Percentiles rank a stretch among this genome's conserved stretches.
Conservation (phyloP, 345 rosid genomes). For the Noccaea bulbosa region DNA sequence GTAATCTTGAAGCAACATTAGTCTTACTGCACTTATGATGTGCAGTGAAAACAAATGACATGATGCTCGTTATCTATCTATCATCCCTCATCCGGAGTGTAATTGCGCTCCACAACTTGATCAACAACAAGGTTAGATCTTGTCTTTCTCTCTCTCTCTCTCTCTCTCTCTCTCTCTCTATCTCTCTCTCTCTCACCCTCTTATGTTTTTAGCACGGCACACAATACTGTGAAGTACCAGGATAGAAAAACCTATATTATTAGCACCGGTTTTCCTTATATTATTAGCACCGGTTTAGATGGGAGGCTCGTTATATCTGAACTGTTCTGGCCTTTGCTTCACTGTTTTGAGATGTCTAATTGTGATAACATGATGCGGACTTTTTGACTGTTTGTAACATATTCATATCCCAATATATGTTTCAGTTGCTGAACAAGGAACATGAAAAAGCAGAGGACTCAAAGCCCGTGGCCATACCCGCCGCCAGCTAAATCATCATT, state of each 20-base stretch:
- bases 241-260: neutral
- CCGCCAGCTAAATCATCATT: constrained; percentile 43
- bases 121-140: constrained; percentile 79
- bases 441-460: constrained; percentile 87
- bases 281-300: neutral
- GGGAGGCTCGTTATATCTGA: neutral
- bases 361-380: neutral
- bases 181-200: neutral
- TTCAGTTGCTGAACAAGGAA: constrained; percentile 86
- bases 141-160: neutral
- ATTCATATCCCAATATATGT: constrained; percentile 6
- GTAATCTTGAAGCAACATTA: neutral
- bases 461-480: constrained; percentile 60
- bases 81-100: constrained; percentile 83
- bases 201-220: constrained; percentile 5
- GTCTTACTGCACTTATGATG: constrained; percentile 13
- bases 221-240: neutral
- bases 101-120: constrained; percentile 92
- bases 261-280: neutral
- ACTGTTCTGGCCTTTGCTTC: neutral
- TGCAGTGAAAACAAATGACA: constrained; percentile 90
- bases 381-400: constrained; percentile 2
- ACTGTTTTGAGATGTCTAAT: neutral
- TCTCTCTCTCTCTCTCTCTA: neutral
- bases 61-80: constrained; percentile 85